Percentiles rank a stretch among this genome's conserved stretches.
These are phyloP conservation scores for Hemileccinum impolitum DNA, from an alignment of 768 basidiomycete species.

Conservation along the genomic window DNA sequence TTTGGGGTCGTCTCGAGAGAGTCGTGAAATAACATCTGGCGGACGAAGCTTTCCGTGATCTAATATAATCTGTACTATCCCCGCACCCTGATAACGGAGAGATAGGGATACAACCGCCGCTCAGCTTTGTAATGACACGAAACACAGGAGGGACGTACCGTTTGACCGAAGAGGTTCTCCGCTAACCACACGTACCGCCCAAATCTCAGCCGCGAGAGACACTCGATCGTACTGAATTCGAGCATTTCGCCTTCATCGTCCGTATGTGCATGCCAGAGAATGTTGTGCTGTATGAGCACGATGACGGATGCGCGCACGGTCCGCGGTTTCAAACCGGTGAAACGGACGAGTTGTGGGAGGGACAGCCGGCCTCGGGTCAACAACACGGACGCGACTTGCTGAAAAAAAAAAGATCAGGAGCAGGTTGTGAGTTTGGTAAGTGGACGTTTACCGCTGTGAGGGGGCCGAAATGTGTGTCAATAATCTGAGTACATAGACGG, in stretches of 20 bases:
- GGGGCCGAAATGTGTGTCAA: slow-evolving; percentile 63
- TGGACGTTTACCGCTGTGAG: slow-evolving; percentile 54
- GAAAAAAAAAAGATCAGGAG: slow-evolving; percentile 4
- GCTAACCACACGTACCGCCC: slow-evolving; percentile 79
- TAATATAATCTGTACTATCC: slow-evolving; percentile 72
- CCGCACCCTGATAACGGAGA: slow-evolving; percentile 51
- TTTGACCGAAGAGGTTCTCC: slow-evolving; percentile 63
- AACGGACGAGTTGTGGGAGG: slow-evolving; percentile 62
- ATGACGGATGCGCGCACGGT: slow-evolving; percentile 68
- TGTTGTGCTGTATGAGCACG: slow-evolving; percentile 85
- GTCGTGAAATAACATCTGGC: slow-evolving; percentile 58
- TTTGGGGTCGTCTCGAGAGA: slow-evolving; percentile 55
- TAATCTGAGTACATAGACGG: slow-evolving; percentile 58
- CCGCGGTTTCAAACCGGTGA: slow-evolving; percentile 63
- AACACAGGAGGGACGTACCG: slow-evolving; percentile 44
- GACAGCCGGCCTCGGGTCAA: slow-evolving; percentile 84
- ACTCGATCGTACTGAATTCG: slow-evolving; percentile 82
- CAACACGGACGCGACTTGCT: slow-evolving; percentile 74
- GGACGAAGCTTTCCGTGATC: slow-evolving; percentile 85
- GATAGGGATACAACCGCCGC: too few species aligned
- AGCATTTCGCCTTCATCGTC: slow-evolving; percentile 73
- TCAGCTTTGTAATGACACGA: not conserved
- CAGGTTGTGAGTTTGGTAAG: not conserved
- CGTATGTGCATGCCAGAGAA: slow-evolving; percentile 78
- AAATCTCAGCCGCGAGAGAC: slow-evolving; percentile 77